Base-by-base conservation (phyloP, 768 basidiomycete genomes). In the Termitomyces sp. region DNA sequence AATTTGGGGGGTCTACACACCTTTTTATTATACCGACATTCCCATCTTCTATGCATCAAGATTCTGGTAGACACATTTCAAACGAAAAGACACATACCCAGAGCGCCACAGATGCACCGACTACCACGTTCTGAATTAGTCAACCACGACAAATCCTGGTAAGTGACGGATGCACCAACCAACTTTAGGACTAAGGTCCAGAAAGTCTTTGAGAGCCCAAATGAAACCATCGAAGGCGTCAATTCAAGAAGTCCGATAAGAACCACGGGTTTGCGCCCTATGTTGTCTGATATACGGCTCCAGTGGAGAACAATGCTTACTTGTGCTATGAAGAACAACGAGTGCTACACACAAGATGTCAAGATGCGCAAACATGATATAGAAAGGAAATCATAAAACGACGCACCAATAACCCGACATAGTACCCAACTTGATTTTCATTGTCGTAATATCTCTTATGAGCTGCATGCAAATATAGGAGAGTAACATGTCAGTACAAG, bases 241-340 rank as follows among this genome's bases (percentile, higher is more conserved):
- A 90, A 69, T 6, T 89, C 90, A 36, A 81, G 71, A 2, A 92
- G 72, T 0, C 91, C 90, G 0, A 70, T 77, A 57, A 92, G 75
- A 60, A 92, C 83, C n/a, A 92, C 83, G 0, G 91, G 90, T 64
- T 87, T 91, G 50, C 91, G 85, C n/a, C 91, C 91, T 42, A 92
- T 71, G 45, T 78, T 74, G 63, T 92, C 91, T 9, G 89, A 91
- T 7, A 86, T 59, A 17, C 87, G 82, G 69, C 87, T 86, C 89
- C 90, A 92, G 61, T 89, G 83, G n/a, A 92, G 71, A 31, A 91
- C 85, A 1, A 87, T 89, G 54, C 83, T 70, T 0, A 88, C 88
- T 73, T 91, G 87, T 0, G 88, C 85, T 17, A 49, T 15, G 87
- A 76, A 64, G 86, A 92, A 73, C 6, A 42, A 4, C 31, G 50